phyloP scores from a whole-genome alignment of 192 early-diverging fungal genomes.

The Oehlia diaphana region DNA sequence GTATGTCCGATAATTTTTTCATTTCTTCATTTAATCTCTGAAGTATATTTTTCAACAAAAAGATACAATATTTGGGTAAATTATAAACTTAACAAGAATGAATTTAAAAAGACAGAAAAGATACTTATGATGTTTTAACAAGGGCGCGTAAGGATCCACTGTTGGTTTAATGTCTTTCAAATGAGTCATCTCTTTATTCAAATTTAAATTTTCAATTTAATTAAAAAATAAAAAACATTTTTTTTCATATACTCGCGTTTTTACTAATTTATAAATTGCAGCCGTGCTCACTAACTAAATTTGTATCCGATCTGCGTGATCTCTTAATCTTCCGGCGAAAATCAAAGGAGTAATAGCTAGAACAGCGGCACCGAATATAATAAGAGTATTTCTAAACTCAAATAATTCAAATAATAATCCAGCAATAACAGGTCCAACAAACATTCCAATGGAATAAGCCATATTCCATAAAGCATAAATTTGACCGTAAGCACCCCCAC shows the following conservation, averaged over 20 bases:
- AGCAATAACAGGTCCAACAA: constrained; percentile 67
- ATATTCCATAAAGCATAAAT: constrained; percentile 78
- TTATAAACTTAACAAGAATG: background rate
- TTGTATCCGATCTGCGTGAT: background rate
- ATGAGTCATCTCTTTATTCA: background rate
- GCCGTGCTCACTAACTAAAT: background rate
- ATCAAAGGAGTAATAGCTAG: constrained; percentile 31
- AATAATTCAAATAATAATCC: constrained; percentile 55
- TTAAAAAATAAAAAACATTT: background rate
- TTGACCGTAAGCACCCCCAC: constrained; percentile 57
- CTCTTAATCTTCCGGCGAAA: constrained; percentile 4
- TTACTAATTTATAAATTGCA: too few relatives aligned
- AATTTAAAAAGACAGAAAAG: background rate
- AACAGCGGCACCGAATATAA: constrained; percentile 35
- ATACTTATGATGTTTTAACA: background rate
- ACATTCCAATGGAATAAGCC: constrained; percentile 74
- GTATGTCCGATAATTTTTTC: constrained; percentile 3
- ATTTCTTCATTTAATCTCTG: constrained; percentile 13
- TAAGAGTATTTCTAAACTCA: constrained; percentile 56
- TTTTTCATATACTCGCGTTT: too few relatives aligned
- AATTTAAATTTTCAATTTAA: background rate
- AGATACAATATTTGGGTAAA: background rate
- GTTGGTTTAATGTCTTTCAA: background rate
- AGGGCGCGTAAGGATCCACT: background rate
- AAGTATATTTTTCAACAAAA: background rate